A percentile compares a stretch with the other conserved stretches of the same genome.
phyloP scores from a whole-genome alignment of 352 stramenopile genomes.

The Elongisporangium undulatum region DNA sequence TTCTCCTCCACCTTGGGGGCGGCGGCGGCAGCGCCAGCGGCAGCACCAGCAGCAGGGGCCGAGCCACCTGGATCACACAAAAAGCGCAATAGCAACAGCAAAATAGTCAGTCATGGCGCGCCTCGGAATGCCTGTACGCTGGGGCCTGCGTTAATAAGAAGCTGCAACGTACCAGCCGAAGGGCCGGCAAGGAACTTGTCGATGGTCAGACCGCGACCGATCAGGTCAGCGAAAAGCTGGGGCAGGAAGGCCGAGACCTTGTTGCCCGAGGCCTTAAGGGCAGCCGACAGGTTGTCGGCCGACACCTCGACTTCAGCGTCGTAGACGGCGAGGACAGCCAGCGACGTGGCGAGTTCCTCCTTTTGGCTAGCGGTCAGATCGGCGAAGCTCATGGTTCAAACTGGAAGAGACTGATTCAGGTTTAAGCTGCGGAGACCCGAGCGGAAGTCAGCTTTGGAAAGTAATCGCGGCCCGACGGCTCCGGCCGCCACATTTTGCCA shows the following conservation, averaged over 20 bases:
- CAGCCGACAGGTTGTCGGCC: slow-evolving; percentile 72
- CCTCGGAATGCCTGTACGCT: background rate
- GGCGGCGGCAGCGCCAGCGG: slow-evolving; percentile 38
- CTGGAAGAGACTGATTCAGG: slow-evolving; percentile 77
- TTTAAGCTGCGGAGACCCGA: slow-evolving; percentile 62
- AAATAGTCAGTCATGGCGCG: slow-evolving; percentile 1
- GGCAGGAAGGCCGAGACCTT: slow-evolving; percentile 74
- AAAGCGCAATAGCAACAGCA: slow-evolving; percentile 7
- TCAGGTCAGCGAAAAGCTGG: slow-evolving; percentile 80
- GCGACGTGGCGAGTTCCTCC: slow-evolving; percentile 82
- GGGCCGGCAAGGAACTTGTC: slow-evolving; percentile 87
- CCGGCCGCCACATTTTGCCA: slow-evolving; percentile 12
- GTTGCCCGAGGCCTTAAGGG: slow-evolving; percentile 75
- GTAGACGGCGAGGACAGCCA: slow-evolving; percentile 77
- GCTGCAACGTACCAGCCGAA: slow-evolving; percentile 64
- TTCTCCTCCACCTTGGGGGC: slow-evolving; percentile 56
- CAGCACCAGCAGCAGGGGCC: slow-evolving; percentile 49
- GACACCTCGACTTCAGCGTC: slow-evolving; percentile 73
- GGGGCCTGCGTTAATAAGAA: background rate
- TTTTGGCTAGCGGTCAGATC: slow-evolving; percentile 78
- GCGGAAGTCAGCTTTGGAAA: slow-evolving; percentile 71
- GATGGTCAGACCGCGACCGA: slow-evolving; percentile 75
- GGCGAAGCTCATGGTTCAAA: slow-evolving; percentile 79
- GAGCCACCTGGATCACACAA: slow-evolving; percentile 31
- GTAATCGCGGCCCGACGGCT: slow-evolving; percentile 5